Evolutionary conservation across 2,329 filamentous ascomycete genomes (phyloP), one percentile per base, ranked within the genome.

Genomic region (Harringtonia aguacate): DNA sequence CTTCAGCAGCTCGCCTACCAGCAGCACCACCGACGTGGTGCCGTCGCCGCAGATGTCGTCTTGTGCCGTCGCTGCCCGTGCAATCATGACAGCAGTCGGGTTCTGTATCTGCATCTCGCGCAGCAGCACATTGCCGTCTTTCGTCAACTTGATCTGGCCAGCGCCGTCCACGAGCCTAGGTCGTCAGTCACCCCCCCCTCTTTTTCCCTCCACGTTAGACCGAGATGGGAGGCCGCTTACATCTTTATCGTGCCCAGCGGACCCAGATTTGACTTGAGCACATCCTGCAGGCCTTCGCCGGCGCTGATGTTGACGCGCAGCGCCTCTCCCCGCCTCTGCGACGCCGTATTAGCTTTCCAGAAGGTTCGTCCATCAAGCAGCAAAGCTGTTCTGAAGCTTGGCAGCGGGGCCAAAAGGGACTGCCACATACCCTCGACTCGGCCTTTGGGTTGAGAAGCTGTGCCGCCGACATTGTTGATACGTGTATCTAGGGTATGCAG

Each of bases 381-480:
- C 14, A 31, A 34, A 36, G 18, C 20, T 28, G 2, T 36, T 24
- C 15, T 42, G 40, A n/a, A 39, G 36, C 36, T 13, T 10, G 14
- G 14, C 18, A 38, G 10, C 5, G 6, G 17, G 10, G 9, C 13
- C 20, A n/a, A 33, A 41, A 39, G 48, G 50, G 41, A 51, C 47
- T 52, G 50, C 8, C 30, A 71, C 84, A 58, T 74, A 94, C 88
- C 69, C 92, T 82, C 58, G 89, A 95, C 73, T 98, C 92, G 60
- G 92, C 92, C 75, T 98, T 98, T 50, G 92, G 92, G 68, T 98
- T 98, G 54, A 98, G 83, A 60, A 98, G 81, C 72, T 97, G 90
- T 61, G 92, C 89, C 56, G 92, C 92, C 69, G 89, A 97, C 92
- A 97, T 97, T 50, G 53, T 57, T n/a, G 10, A 8, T 18, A 10